phyloP scores from a whole-genome alignment of 148 eudicot species.

The Amaranthus hypochondriacus region DNA sequence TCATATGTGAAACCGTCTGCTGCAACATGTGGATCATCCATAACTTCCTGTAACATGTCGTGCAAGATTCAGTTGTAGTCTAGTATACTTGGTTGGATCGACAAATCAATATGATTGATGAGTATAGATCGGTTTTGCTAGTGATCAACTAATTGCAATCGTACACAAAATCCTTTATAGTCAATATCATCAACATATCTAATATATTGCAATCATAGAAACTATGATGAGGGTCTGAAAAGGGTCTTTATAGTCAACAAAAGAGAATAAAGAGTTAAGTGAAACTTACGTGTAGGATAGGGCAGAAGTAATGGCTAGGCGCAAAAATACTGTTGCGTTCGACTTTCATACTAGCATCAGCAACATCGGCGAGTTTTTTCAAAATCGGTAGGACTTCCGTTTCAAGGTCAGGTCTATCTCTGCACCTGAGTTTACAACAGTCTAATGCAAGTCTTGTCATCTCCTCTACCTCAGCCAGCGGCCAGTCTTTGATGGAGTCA shows the following conservation, averaged over 20 bases:
- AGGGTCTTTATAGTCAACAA: too few species aligned
- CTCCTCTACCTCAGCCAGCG: conserved; percentile 51
- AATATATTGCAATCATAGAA: too few species aligned
- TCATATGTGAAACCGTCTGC: conserved; percentile 90
- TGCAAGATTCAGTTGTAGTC: background rate
- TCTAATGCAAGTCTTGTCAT: conserved; percentile 54
- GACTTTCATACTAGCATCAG: conserved; percentile 43
- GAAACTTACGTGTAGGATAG: conserved; percentile 45
- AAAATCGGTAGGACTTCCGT: conserved; percentile 56
- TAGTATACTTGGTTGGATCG: background rate
- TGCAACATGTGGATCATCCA: conserved; percentile 85
- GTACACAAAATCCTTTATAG: too few species aligned
- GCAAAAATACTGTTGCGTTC: conserved; percentile 32
- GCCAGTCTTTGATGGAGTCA: conserved; percentile 60
- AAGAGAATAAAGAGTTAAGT: too few species aligned
- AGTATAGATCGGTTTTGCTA: too few species aligned
- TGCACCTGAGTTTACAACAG: conserved; percentile 67
- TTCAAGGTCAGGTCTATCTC: conserved; percentile 88
- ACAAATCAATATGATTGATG: too few species aligned
- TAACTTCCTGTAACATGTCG: conserved; percentile 52
- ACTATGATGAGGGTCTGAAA: too few species aligned
- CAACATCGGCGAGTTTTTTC: conserved; percentile 65
- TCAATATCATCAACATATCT: too few species aligned
- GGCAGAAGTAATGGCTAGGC: conserved; percentile 75
- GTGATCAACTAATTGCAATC: too few species aligned